These are phyloP conservation scores for Trametes hirsuta DNA, from an alignment of 1,284 basidiomycete species.

Conservation along the genomic window DNA sequence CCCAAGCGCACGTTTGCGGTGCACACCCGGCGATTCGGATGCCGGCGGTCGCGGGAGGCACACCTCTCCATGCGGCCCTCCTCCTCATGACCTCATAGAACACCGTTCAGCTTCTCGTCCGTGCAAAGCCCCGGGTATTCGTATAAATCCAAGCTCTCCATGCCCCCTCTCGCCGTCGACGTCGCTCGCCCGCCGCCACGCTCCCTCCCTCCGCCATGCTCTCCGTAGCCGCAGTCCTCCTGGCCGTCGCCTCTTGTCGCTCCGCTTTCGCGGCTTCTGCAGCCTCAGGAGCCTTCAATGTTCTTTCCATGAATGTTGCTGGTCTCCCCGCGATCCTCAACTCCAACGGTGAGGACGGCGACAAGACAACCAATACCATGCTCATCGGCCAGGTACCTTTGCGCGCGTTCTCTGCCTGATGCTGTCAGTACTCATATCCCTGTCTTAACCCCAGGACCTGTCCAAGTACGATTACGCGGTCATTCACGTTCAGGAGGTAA, in stretches of 20 bases:
- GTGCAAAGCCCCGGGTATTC: too few species aligned
- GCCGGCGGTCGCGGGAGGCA: too few species aligned
- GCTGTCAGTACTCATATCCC: not conserved
- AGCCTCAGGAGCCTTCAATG: conserved; percentile 3
- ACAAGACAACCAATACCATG: conserved; percentile 14
- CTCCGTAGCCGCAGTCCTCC: not conserved
- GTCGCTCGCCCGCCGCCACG: too few species aligned
- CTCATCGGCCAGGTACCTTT: conserved; percentile 6
- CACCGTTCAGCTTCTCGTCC: not conserved
- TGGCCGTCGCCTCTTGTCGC: not conserved
- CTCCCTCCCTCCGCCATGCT: not conserved
- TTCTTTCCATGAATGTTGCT: conserved; percentile 13
- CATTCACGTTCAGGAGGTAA: conserved; percentile 16
- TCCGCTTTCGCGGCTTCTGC: not conserved
- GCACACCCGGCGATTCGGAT: too few species aligned
- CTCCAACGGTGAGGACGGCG: conserved; percentile 5
- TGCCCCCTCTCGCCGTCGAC: too few species aligned
- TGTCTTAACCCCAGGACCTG: not conserved
- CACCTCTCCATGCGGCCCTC: not conserved
- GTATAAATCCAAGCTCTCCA: too few species aligned
- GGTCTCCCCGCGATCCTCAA: conserved; percentile 14
- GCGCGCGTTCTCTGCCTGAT: not conserved
- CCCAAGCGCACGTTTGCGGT: too few species aligned
- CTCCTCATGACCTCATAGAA: too few species aligned
- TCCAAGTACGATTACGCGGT: conserved; percentile 4